Base-by-base conservation (phyloP, 2,329 filamentous ascomycete genomes). In the Xylariaceae sp. region DNA sequence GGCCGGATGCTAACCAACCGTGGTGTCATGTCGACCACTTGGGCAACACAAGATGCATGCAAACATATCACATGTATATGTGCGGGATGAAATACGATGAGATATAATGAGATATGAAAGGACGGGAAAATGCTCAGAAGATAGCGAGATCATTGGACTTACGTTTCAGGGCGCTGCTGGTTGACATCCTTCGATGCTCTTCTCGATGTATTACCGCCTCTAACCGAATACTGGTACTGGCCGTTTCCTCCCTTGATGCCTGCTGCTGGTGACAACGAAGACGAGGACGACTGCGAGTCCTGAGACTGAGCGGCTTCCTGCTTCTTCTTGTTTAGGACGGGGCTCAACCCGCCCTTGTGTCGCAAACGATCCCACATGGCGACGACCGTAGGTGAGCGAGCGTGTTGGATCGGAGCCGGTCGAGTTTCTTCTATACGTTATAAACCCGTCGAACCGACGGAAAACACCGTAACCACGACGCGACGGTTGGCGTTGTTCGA, bases 321-420 rank as follows among this genome's bases (percentile, higher is more conserved):
- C 57, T 72, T 72, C 65, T 69, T 71, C 54, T 67, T 66, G 37
- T 66, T 61, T 18, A 69, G 44, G 42, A 62, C 37, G 39, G 67
- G 57, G 23, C 62, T 60, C 34, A 60, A 64, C 35, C 61, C 65
- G 23, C 70, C 66, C 53, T 67, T 70, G 63, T 65, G 66, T 48
- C 68, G 71, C 53, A 75, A 65, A 35, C 73, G 72, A 64, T 75
- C 73, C 70, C 72, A 75, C 74, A 76, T 75, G 62, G 63, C 50
- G 53, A 57, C 37, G 56, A 57, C 55, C 55, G 52, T 51, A 23
- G 56, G 59, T 48, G 51, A n/a, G 42, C 11, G 13, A 60, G 52
- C 39, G 34, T 47, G 56, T 48, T 39, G 23, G 51, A 48, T 23
- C 30, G 50, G n/a, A 15, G 42, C 42, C 42, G 42, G 42, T 45